Base-by-base conservation (phyloP, 2,329 filamentous ascomycete genomes). In the Exophiala calicioides region DNA sequence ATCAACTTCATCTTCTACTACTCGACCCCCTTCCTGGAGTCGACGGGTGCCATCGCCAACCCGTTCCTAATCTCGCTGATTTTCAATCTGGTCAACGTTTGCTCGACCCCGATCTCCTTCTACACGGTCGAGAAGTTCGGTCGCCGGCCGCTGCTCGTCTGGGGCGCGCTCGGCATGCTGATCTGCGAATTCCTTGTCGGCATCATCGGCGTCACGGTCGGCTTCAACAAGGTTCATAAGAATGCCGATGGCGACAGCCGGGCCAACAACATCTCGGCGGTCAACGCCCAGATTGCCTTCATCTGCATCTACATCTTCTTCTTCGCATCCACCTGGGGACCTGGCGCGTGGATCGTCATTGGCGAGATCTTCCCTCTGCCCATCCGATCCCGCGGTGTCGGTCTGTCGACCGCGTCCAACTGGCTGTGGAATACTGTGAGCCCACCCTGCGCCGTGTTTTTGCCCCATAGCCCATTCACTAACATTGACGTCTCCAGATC, bases 261-360 rank as follows among this genome's bases (percentile, higher is more conserved):
- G 41, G 81, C 80, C 32, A 71, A 55, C 19, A 69, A 71, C 60
- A 53, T 56, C 39, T 45, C 60, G 2, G 69, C 74, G 8, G 71
- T 77, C 60, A 73, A 69, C 50, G 81, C 85, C 38, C 84, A 90
- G 77, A 89, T 95, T 57, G 81, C 87, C 50, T 93, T 94, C 74
- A 93, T 93, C 64, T 86, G 84, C 73, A 84, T 95, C 75, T 93
- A 90, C 78, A 90, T 95, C 76, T 90, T 89, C 79, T 93, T 86
- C 78, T 95, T 95, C 67, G 90, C 89, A 52, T 84, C 79, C 50
- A 95, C 89, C 55, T 95, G 88, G 89, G 89, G 89, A 44, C 88
- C 88, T 7, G 85, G 75, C 46, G 78, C 77, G 24, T 82, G 78
- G 79, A 75, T 74, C 48, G 79, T 94, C 58, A 90, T 93, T 62